Percentiles rank a stretch among this genome's conserved stretches.
These are phyloP conservation scores for Boechera retrofracta DNA, from an alignment of 345 rosid species.

Conservation along the genomic window DNA sequence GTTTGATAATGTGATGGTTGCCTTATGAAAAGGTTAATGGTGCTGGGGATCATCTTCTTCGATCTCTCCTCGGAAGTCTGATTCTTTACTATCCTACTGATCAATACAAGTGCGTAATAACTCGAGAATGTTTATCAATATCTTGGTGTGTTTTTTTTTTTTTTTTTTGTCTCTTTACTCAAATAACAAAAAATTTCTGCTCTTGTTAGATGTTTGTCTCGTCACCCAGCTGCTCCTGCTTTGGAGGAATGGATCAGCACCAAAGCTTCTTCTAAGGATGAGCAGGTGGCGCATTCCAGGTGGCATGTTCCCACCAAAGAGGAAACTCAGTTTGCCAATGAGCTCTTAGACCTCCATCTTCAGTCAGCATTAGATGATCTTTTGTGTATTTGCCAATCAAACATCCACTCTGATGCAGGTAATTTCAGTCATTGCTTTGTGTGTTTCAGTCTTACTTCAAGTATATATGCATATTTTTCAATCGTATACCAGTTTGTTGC, in stretches of 20 bases:
- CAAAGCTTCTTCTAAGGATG: constrained; percentile 69
- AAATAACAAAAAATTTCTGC: constrained; percentile 40
- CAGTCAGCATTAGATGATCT: constrained; percentile 88
- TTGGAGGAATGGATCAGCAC: constrained; percentile 96
- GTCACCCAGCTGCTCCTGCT: constrained; percentile 79
- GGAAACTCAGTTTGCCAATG: constrained; percentile 95
- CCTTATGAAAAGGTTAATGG: constrained; percentile 75
- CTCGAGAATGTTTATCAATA: constrained; percentile 24
- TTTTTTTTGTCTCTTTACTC: constrained; percentile 10
- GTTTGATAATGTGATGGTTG: constrained; percentile 30
- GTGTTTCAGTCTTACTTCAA: constrained; percentile 27
- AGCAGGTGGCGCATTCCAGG: constrained; percentile 56
- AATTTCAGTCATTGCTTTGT: constrained; percentile 27
- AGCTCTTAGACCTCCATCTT: constrained; percentile 87
- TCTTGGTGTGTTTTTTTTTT: constrained; percentile 9
- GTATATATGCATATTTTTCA: neutral
- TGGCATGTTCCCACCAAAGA: constrained; percentile 92
- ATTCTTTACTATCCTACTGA: constrained; percentile 89
- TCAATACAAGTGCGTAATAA: constrained; percentile 73
- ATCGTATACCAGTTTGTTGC: constrained; percentile 13
- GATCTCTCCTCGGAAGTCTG: constrained; percentile 88
- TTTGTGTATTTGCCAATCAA: constrained; percentile 73
- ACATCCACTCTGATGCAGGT: constrained; percentile 89
- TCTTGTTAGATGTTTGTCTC: constrained; percentile 63
- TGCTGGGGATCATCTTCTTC: constrained; percentile 93